Evolutionary conservation across 2,329 filamentous ascomycete genomes (phyloP).

Genomic region (Akanthomyces dipterigenus): DNA sequence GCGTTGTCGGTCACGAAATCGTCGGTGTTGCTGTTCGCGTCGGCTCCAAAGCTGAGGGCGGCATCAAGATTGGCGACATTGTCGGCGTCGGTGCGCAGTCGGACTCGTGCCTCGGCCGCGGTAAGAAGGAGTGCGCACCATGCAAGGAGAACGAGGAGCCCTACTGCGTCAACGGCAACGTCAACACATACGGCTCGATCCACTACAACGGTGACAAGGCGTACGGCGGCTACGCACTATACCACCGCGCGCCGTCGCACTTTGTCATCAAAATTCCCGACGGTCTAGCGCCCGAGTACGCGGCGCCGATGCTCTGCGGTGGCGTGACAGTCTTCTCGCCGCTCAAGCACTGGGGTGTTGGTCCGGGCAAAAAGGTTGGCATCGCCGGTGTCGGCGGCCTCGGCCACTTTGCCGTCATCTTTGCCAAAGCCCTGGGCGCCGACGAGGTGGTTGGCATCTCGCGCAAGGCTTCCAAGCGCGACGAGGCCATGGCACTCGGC

Average conservation of each 20-base stretch:
- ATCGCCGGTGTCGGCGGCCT: slow-evolving; percentile 62
- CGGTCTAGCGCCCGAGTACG: slow-evolving; percentile 31
- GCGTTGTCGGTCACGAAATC: slow-evolving; percentile 59
- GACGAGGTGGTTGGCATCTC: slow-evolving; percentile 56
- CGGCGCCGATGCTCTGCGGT: slow-evolving; percentile 62
- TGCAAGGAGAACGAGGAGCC: slow-evolving; percentile 35
- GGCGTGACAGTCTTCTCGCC: slow-evolving; percentile 63
- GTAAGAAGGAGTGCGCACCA: slow-evolving; percentile 28
- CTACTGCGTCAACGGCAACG: slow-evolving; percentile 32
- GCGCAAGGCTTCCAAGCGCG: slow-evolving; percentile 43
- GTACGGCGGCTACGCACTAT: slow-evolving; percentile 43
- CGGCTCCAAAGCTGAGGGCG: slow-evolving; percentile 37
- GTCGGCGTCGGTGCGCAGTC: slow-evolving; percentile 58
- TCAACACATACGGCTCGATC: slow-evolving; percentile 46
- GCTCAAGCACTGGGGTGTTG: slow-evolving; percentile 54
- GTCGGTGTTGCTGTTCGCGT: slow-evolving; percentile 51
- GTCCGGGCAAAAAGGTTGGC: slow-evolving; percentile 60
- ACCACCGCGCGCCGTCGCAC: slow-evolving; percentile 28
- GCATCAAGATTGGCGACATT: slow-evolving; percentile 54
- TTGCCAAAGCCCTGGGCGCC: slow-evolving; percentile 60
- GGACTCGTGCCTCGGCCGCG: slow-evolving; percentile 42
- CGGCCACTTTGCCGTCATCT: slow-evolving; percentile 62
- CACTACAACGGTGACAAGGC: slow-evolving; percentile 23
- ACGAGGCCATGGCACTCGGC: slow-evolving; percentile 50
- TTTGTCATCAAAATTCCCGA: slow-evolving; percentile 48